Conservation (phyloP, 73 alveolate species). For the Urostyla sp. region DNA sequence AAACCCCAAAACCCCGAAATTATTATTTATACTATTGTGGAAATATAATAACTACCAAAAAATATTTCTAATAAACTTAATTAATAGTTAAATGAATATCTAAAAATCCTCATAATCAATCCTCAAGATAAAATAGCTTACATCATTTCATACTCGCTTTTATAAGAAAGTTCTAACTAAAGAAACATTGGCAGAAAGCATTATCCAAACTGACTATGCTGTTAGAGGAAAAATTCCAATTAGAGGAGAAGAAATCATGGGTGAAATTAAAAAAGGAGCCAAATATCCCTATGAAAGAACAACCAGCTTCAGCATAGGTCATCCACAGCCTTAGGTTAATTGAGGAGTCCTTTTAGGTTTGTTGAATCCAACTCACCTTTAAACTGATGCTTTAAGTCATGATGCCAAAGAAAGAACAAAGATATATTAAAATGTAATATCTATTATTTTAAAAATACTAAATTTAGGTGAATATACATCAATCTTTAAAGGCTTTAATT, state of each 20-base stretch:
- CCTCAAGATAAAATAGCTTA: too few relatives aligned
- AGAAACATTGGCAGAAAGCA: slow-evolving; percentile 33
- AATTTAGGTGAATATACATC: slow-evolving; percentile 80
- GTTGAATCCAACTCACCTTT: slow-evolving; percentile 42
- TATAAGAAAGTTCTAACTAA: slow-evolving; percentile 36
- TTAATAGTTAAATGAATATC: too few relatives aligned
- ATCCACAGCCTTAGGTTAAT: slow-evolving; percentile 92
- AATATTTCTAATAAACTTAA: too few relatives aligned
- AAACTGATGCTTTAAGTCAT: slow-evolving; percentile 17
- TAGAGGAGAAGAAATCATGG: slow-evolving; percentile 61
- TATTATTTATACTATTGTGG: too few relatives aligned
- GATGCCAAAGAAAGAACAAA: slow-evolving; percentile 74
- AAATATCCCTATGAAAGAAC: slow-evolving; percentile 79
- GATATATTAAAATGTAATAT: slow-evolving; percentile 43
- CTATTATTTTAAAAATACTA: too few relatives aligned
- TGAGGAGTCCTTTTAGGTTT: slow-evolving; percentile 54
- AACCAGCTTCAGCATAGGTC: slow-evolving; percentile 83
- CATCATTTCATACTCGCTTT: too few relatives aligned
- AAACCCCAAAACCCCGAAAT: too few relatives aligned
- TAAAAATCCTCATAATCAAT: too few relatives aligned
- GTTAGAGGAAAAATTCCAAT: slow-evolving; percentile 72
- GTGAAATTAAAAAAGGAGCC: slow-evolving; percentile 54
- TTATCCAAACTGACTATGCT: slow-evolving; percentile 65
- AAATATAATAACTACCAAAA: too few relatives aligned
- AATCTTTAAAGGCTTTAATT: slow-evolving; percentile 67